Evolutionary conservation across 164 flowering plant species (phyloP).

Genomic region (Vitis rupestris): DNA sequence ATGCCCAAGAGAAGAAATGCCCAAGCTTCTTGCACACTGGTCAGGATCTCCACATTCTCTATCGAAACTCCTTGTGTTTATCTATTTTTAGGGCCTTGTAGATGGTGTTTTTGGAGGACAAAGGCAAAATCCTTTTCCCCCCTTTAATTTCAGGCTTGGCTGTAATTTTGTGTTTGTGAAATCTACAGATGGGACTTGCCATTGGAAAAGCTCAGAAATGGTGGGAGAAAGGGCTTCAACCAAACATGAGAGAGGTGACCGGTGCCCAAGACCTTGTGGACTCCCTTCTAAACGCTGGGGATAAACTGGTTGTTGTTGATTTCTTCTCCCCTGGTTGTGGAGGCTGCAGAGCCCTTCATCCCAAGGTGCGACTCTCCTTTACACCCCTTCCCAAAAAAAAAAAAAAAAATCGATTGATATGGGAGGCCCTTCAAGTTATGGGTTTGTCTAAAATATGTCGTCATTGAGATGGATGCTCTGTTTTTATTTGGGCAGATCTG

Average conservation of each 20-base stretch:
- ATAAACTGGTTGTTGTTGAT: constrained; percentile 68
- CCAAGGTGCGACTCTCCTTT: constrained; percentile 49
- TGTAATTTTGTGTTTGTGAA: background rate
- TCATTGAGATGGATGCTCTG: background rate
- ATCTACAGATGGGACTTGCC: constrained; percentile 33
- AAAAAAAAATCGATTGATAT: too few relatives aligned
- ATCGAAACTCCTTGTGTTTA: background rate
- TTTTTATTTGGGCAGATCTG: constrained; percentile 48
- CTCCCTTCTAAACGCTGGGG: constrained; percentile 62
- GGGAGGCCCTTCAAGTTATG: too few relatives aligned
- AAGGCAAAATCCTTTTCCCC: too few relatives aligned
- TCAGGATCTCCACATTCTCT: constrained; percentile 8
- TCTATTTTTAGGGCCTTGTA: background rate
- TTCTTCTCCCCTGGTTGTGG: constrained; percentile 91
- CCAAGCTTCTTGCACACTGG: constrained; percentile 25
- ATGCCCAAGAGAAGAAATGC: constrained; percentile 9
- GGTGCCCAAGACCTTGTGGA: constrained; percentile 72
- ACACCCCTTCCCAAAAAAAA: too few relatives aligned
- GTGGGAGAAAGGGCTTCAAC: constrained; percentile 80
- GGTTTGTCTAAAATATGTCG: too few relatives aligned
- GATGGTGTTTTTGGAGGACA: too few relatives aligned
- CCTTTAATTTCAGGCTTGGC: background rate
- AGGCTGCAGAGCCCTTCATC: constrained; percentile 91
- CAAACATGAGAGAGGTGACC: constrained; percentile 69
- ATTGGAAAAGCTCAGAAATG: constrained; percentile 61